Base-by-base conservation (phyloP, 768 basidiomycete genomes). In the Serendipita vermifera region DNA sequence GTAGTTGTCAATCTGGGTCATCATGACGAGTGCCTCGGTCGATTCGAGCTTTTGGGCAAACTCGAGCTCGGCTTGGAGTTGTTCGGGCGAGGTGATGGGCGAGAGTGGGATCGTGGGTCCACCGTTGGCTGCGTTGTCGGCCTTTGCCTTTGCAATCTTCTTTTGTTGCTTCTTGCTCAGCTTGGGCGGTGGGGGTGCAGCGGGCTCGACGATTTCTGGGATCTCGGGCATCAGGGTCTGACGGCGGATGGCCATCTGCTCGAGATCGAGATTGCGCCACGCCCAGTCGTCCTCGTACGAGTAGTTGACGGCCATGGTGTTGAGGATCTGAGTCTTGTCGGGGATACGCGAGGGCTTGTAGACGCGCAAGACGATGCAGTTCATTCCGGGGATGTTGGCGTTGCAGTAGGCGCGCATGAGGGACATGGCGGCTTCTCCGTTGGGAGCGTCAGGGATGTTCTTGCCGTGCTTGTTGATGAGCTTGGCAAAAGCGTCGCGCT, bases 81-180 rank as follows among this genome's bases (percentile, higher is more conserved):
- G 20, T 29, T 51, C 46, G 4, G 46, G 46, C 6, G 46, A 51
- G 46, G 24, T 51, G 46, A 51, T 51, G 46, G 46, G 46, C 46
- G 46, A 51, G 20, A 51, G 29, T 20, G 46, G 46, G 7, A 51
- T 29, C 1, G 46, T 51, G 1, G 46, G 46, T 51, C 46, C 46
- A 2, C 22, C 46, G 3, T 51, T 51, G 17, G 39, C 39, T 7
- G 46, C 46, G 4, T 51, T 15, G 1, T 51, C 46, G 3, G 46
- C 46, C 31, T 26, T 51, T 11, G 46, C 46, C 46, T 51, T 51
- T 15, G 46, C 46, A 11, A 51, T 9, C 46, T 51, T 51, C 46
- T 51, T 51, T 26, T 51, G 46, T 29, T 51, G 46, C 46, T 51
- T 51, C 46, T 51, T 51, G 46, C 46, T 51, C 46, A 51, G 22